Conservation (phyloP, 106 monocot species). For the Alisma plantagoaquatica region DNA sequence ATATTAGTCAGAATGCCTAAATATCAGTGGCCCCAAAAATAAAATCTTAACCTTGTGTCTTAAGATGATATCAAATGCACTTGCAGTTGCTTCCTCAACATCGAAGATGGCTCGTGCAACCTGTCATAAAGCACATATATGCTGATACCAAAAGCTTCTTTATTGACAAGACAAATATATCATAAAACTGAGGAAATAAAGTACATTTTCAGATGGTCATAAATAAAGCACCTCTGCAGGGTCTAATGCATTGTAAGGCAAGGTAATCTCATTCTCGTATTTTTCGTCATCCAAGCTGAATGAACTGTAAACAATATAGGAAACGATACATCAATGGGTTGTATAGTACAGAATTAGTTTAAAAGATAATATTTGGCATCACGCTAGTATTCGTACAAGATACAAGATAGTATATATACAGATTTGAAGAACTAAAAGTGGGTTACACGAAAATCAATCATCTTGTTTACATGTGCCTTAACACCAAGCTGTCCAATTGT, state of each 20-base stretch:
- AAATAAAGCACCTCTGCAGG: conserved; percentile 45
- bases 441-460: too few relatives aligned
- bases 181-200: background rate
- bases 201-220: background rate
- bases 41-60: conserved; percentile 52
- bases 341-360: too few relatives aligned
- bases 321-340: background rate
- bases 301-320: conserved; percentile 39
- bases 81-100: conserved; percentile 87
- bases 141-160: background rate
- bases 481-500: too few relatives aligned
- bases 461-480: too few relatives aligned
- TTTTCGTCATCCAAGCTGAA: conserved; percentile 84
- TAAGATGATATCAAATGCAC: conserved; percentile 69
- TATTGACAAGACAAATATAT: background rate
- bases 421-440: too few relatives aligned
- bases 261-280: conserved; percentile 76
- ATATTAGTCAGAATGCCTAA: background rate
- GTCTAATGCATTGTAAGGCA: conserved; percentile 66
- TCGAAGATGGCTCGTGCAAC: conserved; percentile 92
- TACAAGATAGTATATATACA: too few relatives aligned
- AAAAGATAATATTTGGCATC: too few relatives aligned
- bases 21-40: background rate
- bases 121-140: conserved; percentile 8
- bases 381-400: too few relatives aligned